These are phyloP conservation scores for Magnaporthales sp. DNA, from an alignment of 2,329 filamentous ascomycete species.

Conservation along the genomic window DNA sequence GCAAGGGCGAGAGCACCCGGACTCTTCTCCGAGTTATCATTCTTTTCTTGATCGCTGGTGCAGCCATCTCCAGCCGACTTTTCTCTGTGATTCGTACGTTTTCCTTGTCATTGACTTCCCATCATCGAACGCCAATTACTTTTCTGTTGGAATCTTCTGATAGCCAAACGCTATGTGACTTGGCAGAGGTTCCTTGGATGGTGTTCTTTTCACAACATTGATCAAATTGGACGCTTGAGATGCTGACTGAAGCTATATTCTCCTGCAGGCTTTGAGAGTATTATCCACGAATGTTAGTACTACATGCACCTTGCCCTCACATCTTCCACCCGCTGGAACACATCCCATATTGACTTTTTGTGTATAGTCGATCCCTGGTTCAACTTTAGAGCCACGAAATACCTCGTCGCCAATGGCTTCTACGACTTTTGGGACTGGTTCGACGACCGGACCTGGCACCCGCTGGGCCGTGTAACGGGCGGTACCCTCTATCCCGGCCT, in stretches of 20 bases:
- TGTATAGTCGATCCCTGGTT: conserved; percentile 94
- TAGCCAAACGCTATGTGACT: neutral
- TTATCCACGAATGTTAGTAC: conserved; percentile 95
- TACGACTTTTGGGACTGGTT: conserved; percentile 99
- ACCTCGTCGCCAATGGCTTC: conserved; percentile 93
- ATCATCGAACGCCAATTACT: neutral
- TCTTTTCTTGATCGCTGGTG: conserved; percentile 80
- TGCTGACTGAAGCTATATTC: conserved; percentile 6
- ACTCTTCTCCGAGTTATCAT: conserved; percentile 84
- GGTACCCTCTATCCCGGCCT: conserved; percentile 97
- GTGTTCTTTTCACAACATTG: neutral
- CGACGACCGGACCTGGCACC: conserved; percentile 99
- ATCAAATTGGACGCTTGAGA: neutral
- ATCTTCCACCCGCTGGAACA: conserved; percentile 11
- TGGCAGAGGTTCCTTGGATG: neutral
- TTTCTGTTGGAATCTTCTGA: neutral
- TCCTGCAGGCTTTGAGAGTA: conserved; percentile 80
- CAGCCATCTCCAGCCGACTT: conserved; percentile 84
- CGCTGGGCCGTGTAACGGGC: conserved; percentile 93
- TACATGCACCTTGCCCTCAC: conserved; percentile 7
- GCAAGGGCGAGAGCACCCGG: conserved; percentile 71
- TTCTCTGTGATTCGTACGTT: conserved; percentile 95
- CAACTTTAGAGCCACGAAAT: conserved; percentile 98
- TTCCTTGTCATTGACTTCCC: neutral
- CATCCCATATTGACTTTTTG: conserved; percentile 5